Conservation (phyloP, 108 stramenopile species). For the Nannochloropsis gaditana region DNA sequence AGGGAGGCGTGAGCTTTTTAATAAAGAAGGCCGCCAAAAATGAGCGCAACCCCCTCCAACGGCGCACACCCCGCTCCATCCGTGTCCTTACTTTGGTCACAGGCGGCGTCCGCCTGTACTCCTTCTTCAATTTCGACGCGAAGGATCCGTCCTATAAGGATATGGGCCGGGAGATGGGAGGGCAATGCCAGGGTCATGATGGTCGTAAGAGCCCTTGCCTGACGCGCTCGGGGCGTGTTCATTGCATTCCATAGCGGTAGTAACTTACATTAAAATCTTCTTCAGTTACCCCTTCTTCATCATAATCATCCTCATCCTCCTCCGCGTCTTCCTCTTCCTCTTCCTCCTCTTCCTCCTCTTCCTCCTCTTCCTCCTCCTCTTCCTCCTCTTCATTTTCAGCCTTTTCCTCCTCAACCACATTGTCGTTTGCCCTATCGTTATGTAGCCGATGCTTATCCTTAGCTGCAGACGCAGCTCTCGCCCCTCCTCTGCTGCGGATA, state of each 20-base stretch:
- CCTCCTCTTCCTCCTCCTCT: conserved; percentile 23
- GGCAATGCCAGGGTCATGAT: neutral
- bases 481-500: neutral
- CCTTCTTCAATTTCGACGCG: conserved; percentile 11
- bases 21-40: too few relatives aligned
- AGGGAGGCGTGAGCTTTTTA: too few relatives aligned
- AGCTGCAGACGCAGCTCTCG: neutral
- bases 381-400: conserved; percentile 24
- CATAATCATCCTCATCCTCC: too few relatives aligned
- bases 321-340: conserved; percentile 13
- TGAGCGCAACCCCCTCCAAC: too few relatives aligned
- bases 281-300: neutral
- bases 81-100: conserved; percentile 60
- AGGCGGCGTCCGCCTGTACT: conserved; percentile 64
- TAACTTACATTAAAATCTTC: conserved; percentile 22
- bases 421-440: neutral
- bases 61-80: neutral
- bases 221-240: neutral
- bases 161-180: neutral
- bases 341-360: conserved; percentile 28
- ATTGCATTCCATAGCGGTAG: neutral
- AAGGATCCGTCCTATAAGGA: neutral
- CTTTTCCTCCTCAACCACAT: neutral
- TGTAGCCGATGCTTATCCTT: neutral
- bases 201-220: neutral